These are phyloP conservation scores for Echeveria elegans DNA, from an alignment of 164 flowering plant genomes.

Conservation along the genomic window DNA sequence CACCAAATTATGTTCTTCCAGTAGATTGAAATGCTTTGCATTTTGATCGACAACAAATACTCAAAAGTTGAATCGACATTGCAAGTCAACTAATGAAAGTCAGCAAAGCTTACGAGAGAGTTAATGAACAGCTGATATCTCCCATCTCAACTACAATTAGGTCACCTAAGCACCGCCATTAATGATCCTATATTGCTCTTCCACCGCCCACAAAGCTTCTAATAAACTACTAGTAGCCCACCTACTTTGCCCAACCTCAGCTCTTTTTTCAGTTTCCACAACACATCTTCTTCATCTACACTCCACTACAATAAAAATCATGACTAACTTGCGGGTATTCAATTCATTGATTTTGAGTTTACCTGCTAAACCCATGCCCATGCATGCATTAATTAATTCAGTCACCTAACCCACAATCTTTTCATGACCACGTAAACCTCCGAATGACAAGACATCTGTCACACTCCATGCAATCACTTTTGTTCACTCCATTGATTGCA, in stretches of 20 bases:
- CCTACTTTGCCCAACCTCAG: neutral
- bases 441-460: neutral
- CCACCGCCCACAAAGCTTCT: neutral
- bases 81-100: neutral
- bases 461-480: neutral
- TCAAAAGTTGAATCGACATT: too few relatives aligned
- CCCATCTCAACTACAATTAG: neutral
- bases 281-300: neutral
- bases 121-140: neutral
- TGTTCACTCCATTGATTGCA: neutral
- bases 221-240: neutral
- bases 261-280: neutral
- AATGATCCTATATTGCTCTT: neutral
- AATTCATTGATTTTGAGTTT: too few relatives aligned
- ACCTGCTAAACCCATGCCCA: neutral
- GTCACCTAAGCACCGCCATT: constrained; percentile 2
- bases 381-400: too few relatives aligned
- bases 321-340: too few relatives aligned
- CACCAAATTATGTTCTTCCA: too few relatives aligned
- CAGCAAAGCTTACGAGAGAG: neutral
- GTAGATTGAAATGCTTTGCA: too few relatives aligned
- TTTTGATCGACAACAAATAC: too few relatives aligned
- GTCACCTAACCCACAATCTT: neutral
- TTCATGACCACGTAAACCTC: neutral
- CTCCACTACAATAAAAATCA: too few relatives aligned